phyloP scores from a whole-genome alignment of 768 basidiomycete species.

The Serendipita sp. region DNA sequence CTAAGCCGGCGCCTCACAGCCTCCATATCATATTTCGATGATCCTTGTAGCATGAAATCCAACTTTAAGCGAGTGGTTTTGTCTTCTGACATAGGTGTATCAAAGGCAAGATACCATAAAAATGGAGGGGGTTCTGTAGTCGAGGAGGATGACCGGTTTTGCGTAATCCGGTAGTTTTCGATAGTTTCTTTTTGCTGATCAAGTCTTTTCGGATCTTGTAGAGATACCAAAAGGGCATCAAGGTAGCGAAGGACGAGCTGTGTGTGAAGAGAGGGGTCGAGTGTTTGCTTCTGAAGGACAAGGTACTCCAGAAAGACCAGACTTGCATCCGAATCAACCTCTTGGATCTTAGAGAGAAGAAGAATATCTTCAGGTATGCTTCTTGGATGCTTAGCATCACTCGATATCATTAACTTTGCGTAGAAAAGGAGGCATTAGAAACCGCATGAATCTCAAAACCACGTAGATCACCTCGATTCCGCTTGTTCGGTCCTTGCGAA shows the following conservation, averaged over 20 bases:
- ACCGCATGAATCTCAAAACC: background rate
- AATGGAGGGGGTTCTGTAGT: slow-evolving; percentile 27
- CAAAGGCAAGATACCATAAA: slow-evolving; percentile 62
- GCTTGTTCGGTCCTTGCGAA: slow-evolving; percentile 45
- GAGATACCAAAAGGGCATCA: slow-evolving; percentile 33
- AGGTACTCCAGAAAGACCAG: slow-evolving; percentile 66
- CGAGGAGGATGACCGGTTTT: slow-evolving; percentile 9
- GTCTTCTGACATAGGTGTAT: slow-evolving; percentile 60
- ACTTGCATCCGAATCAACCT: slow-evolving; percentile 43
- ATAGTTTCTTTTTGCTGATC: background rate
- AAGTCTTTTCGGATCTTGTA: slow-evolving; percentile 21
- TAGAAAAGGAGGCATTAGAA: background rate
- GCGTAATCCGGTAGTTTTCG: slow-evolving; percentile 27
- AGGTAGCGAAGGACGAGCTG: slow-evolving; percentile 43
- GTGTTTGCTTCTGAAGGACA: slow-evolving; percentile 45
- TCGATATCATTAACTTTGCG: slow-evolving; percentile 41
- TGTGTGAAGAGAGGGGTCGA: slow-evolving; percentile 51
- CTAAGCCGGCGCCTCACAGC: slow-evolving; percentile 28
- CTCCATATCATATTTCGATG: slow-evolving; percentile 44
- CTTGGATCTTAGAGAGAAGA: slow-evolving; percentile 38
- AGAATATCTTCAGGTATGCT: slow-evolving; percentile 44
- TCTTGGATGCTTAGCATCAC: slow-evolving; percentile 34
- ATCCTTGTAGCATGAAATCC: slow-evolving; percentile 66
- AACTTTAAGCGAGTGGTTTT: slow-evolving; percentile 60
- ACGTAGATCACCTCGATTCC: slow-evolving; percentile 45